Base-by-base conservation (phyloP, 176 grass and related monocot genomes). In the Eragrostis curvula region DNA sequence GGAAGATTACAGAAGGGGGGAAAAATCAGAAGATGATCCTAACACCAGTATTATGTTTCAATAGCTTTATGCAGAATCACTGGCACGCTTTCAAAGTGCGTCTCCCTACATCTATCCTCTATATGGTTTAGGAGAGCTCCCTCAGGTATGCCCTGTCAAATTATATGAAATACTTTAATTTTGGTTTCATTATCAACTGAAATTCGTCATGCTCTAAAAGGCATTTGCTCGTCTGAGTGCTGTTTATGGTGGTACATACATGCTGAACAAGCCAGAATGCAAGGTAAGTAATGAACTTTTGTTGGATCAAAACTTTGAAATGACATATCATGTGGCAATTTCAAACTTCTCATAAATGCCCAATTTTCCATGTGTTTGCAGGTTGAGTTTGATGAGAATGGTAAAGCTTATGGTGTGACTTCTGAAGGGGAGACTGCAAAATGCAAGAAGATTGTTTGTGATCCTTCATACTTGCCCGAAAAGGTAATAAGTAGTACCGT, bases 181-280 rank as follows among this genome's bases (percentile, higher is more conserved):
- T 77, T 24, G 44, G 23, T 12, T 66, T 81, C n/a, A n/a, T 58
- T 56, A 27, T 21, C 48, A 67, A 71, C 48, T 91, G 66, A 91
- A 61, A 57, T 24, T 57, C 56, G 58, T 13, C 40, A 64, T 62
- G 4, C 1, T 51, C 12, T 32, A 23, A 49, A 43, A 99, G 93
- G 96, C 87, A 11, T 99, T 99, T 92, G 96, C 96, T 75, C 96
- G 96, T 83, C 46, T 99, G 44, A 99, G 96, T 13, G 96, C 96
- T 73, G 96, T 99, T 90, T 99, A 99, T 65, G 93, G 96, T 74
- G 93, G 96, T 47, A 99, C 96, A 3, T 99, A 99, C 93, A 99
- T 99, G 96, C 85, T 99, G 48, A 93, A 92, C 91, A 99, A 99
- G 68, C 87, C 91, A 85, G 91, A 99, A 84, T 99, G 93, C 96